Base-by-base conservation (phyloP, 2,329 filamentous ascomycete species). In the Colletotrichum sojae region DNA sequence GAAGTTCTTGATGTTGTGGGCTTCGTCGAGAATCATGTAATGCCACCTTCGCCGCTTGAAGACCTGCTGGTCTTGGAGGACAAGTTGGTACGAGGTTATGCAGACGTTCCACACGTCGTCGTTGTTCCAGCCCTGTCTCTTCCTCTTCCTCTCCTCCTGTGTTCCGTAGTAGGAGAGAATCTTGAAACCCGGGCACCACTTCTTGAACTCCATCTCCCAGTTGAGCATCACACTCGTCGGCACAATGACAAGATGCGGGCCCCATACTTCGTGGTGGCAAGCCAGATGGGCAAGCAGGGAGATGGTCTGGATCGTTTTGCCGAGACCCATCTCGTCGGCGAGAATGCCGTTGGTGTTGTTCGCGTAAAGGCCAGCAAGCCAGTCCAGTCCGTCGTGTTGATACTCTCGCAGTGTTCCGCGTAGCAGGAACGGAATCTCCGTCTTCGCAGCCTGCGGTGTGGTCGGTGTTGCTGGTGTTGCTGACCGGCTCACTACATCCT, bases 151-250 rank as follows among this genome's bases (percentile, higher is more conserved):
- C 81, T 99, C 96, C 73, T 98, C 94, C 75, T 95, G 92, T 49
- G 92, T 94, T 51, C 97, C 96, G 78, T 98, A 99, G 82, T 99
- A 99, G 0, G 95, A 96, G 68, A 99, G 85, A 64, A 99, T 97
- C 78, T 98, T 98, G 85, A 99, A 99, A 0, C 96, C 95, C 3
- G 97, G 96, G 66, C 95, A 94, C 90, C 95, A 99, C 79, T 99
- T 99, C 78, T 98, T 98, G 86, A 99, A 99, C 81, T 99, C 96
- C 92, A 98, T 98, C 79, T 99, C 97, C 96, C 96, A 99, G 78
- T 99, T 99, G 72, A 99, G 89, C 87, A 99, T 98, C 56, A 99
- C 97, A 80, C 95, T 98, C 2, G 96, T 99, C 1, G 96, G 96
- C 2, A 99, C 96, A 70, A 99, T 92, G 56, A 99, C 94, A 25